phyloP scores from a whole-genome alignment of 2,329 filamentous ascomycete species.

The Aspergillus tubingensis region DNA sequence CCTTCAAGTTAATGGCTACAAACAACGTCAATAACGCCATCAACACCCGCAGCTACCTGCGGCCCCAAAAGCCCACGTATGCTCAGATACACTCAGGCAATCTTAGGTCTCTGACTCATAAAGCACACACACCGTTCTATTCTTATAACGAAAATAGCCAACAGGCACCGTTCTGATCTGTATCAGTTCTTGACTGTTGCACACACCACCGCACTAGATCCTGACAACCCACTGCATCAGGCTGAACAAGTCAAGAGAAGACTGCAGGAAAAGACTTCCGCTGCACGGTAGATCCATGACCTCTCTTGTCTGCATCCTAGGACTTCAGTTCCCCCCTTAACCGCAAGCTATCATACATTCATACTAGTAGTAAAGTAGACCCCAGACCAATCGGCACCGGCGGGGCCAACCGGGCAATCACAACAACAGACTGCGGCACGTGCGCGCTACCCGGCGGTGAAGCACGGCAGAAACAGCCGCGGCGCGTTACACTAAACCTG shows the following conservation, averaged over 20 bases:
- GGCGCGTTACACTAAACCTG: background rate
- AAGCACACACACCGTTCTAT: too few relatives aligned
- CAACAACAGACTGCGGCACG: constrained; percentile 12
- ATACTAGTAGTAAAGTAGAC: background rate
- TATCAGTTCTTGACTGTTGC: background rate
- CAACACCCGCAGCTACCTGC: too few relatives aligned
- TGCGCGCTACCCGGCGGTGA: constrained; percentile 11
- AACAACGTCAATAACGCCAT: too few relatives aligned
- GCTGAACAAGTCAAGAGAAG: background rate
- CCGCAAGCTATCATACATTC: too few relatives aligned
- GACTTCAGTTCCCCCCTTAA: too few relatives aligned
- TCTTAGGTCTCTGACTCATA: rapidly evolving
- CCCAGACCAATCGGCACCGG: constrained; percentile 2
- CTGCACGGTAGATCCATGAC: background rate
- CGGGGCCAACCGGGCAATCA: constrained; percentile 5
- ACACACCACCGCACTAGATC: background rate
- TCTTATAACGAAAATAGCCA: background rate
- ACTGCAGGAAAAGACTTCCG: background rate
- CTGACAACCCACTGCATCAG: background rate
- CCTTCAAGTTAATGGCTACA: too few relatives aligned
- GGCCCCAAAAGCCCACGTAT: too few relatives aligned
- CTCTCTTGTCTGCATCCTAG: too few relatives aligned
- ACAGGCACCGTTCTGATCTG: too few relatives aligned
- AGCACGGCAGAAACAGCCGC: constrained; percentile 2
- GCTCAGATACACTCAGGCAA: too few relatives aligned